Percentiles rank a stretch among this genome's conserved stretches.
Conservation (phyloP, 352 stramenopile genomes). For the Phytophthora colocasiae region DNA sequence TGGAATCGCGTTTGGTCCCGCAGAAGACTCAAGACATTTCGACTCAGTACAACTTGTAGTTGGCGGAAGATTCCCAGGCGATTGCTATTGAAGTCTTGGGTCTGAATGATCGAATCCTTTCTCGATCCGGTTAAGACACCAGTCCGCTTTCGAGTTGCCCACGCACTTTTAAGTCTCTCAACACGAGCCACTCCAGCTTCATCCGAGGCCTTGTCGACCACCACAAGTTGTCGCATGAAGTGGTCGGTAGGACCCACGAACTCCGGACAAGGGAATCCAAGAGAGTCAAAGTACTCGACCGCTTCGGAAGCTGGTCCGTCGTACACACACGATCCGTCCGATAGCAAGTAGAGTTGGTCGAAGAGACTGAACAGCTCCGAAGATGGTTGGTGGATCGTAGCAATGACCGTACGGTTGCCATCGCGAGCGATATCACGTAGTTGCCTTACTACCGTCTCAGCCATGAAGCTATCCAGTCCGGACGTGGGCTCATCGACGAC, state of each 20-base stretch:
- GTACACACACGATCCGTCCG: conserved; percentile 41
- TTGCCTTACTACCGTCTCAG: conserved; percentile 56
- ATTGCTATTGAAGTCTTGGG: conserved; percentile 12
- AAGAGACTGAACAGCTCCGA: conserved; percentile 29
- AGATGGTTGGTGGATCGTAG: conserved; percentile 81
- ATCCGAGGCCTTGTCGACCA: conserved; percentile 42
- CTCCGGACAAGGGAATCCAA: conserved; percentile 40
- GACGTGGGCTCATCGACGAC: conserved; percentile 88
- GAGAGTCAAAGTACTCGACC: conserved; percentile 38
- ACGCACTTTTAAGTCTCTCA: conserved; percentile 29
- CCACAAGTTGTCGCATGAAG: conserved; percentile 52
- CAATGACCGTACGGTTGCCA: conserved; percentile 80
- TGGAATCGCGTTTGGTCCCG: conserved; percentile 43
- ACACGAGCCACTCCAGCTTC: conserved; percentile 30
- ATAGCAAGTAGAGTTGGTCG: conserved; percentile 46
- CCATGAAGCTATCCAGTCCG: conserved; percentile 66
- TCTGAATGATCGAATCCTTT: not conserved
- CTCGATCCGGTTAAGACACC: not conserved
- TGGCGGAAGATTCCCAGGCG: conserved; percentile 30
- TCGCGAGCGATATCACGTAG: conserved; percentile 72
- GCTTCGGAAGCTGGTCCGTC: conserved; percentile 40
- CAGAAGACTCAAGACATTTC: conserved; percentile 42
- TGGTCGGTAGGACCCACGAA: conserved; percentile 51
- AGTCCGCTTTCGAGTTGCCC: conserved; percentile 3
- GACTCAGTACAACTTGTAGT: conserved; percentile 37